A percentile compares a stretch with the other conserved stretches of the same genome.
Evolutionary conservation across 768 basidiomycete genomes (phyloP).

Genomic region (Infundibulicybe gibba): DNA sequence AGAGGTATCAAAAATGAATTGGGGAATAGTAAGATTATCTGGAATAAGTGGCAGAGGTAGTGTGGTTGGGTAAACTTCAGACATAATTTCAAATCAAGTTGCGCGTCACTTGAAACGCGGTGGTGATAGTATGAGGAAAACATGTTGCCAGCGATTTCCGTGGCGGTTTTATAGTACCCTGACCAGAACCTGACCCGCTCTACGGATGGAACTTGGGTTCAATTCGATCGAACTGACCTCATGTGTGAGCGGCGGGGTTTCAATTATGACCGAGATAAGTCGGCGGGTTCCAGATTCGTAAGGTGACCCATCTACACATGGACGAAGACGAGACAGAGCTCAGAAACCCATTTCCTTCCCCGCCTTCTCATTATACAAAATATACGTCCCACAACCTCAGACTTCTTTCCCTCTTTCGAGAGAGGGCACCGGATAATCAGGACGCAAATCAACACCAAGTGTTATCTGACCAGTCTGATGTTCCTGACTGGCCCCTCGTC

Average conservation of each 20-base stretch:
- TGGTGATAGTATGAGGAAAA: too few relatives aligned
- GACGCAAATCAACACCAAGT: conserved; percentile 55
- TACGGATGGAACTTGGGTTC: neutral
- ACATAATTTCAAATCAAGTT: conserved; percentile 17
- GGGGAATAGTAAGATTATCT: conserved; percentile 60
- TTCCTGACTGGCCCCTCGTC: conserved; percentile 74
- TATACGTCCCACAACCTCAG: conserved; percentile 74
- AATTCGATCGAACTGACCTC: neutral
- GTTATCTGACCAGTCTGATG: conserved; percentile 65
- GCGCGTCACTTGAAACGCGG: neutral
- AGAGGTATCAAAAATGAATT: conserved; percentile 56
- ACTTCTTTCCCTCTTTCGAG: conserved; percentile 58
- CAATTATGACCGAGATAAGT: neutral
- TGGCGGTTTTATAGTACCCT: neutral
- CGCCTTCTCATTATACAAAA: conserved; percentile 78
- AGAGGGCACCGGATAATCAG: conserved; percentile 43
- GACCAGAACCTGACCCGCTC: neutral
- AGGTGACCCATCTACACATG: too few relatives aligned
- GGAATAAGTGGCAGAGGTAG: conserved; percentile 42
- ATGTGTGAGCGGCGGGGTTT: too few relatives aligned
- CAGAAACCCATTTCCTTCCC: conserved; percentile 86
- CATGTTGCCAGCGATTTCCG: neutral
- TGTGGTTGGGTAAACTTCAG: conserved; percentile 28
- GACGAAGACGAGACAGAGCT: conserved; percentile 71
- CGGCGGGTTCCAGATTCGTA: too few relatives aligned